phyloP scores from a whole-genome alignment of 202 grass and related monocot genomes.

The Musa balbisiana region DNA sequence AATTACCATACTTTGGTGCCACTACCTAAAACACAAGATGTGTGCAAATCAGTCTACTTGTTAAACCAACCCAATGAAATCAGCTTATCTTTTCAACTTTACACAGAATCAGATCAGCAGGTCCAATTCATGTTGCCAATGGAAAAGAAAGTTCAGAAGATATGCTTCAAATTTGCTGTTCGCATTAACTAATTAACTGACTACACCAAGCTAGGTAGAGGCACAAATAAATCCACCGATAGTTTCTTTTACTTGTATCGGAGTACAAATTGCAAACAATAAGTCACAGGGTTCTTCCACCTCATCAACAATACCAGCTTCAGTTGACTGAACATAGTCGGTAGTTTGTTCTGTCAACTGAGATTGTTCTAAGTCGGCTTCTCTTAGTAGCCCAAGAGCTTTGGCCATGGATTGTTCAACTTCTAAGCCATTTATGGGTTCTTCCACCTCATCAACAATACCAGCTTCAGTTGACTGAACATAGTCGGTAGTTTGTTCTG shows the following conservation, averaged over 20 bases:
- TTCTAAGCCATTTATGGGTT: too few species aligned
- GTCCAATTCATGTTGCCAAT: neutral
- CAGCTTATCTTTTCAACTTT: neutral
- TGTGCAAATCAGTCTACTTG: neutral
- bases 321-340: slow-evolving; percentile 11
- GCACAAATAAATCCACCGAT: too few species aligned
- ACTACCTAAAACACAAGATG: slow-evolving; percentile 38
- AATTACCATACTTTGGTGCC: slow-evolving; percentile 65
- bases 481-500: too few species aligned
- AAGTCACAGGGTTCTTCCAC: slow-evolving; percentile 23
- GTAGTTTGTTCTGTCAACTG: too few species aligned
- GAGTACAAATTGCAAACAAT: neutral
- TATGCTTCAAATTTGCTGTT: neutral
- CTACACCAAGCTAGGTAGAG: too few species aligned
- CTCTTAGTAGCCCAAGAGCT: too few species aligned
- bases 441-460: too few species aligned
- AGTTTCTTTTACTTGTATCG: neutral
- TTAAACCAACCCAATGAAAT: neutral
- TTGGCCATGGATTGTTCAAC: too few species aligned
- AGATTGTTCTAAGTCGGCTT: too few species aligned
- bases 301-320: slow-evolving; percentile 10
- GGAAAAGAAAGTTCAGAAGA: neutral
- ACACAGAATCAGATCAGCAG: neutral
- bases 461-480: too few species aligned
- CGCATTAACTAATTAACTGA: neutral